Base-by-base conservation (phyloP, 345 rosid species). In the Nephelium lappaceum region DNA sequence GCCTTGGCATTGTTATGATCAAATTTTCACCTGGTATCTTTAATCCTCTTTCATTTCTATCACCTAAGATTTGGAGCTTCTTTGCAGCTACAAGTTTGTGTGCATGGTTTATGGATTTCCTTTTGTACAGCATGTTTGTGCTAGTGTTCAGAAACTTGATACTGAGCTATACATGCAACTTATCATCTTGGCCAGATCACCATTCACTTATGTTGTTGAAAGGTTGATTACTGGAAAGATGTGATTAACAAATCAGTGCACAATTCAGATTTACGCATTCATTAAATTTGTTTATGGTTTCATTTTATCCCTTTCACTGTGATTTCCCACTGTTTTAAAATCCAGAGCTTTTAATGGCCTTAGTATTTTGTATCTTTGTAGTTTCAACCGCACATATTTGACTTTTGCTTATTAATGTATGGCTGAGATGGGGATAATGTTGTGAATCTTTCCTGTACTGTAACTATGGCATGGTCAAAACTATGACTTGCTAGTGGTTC, bases 331-430 rank as follows among this genome's bases (percentile, higher is more conserved):
- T 16, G 15, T 31, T 65, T 58, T 31, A 55, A 21, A 41, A 10
- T 65, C 24, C 63, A 31, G 27, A 71, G 68, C 27, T 76, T 71
- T 55, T 23, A 47, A 11, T 25, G 5, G 39, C 27, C 8, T 53
- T 8, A 57, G 11, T 18, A 3, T 38, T 16, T 53, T 72, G 15
- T 65, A 12, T 43, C 12, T 49, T 36, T 25, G 11, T 67, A 11
- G 62, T 60, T 71, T 49, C 38, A 39, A 23, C 53, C 51, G 9
- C 12, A 23, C 36, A 4, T 71, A n/a, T 21, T 31, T 11, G 42
- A 57, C 58, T 81, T 77, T 67, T 78, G 70, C 72, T 78, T 67
- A 16, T 67, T 73, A 24, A 10, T 45, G 23, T 74, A 39, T 64
- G 11, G 42, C 8, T 23, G 41, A 62, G 68, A 74, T 64, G 70